Evolutionary conservation across 2,329 filamentous ascomycete species (phyloP), one percentile per base, ranked within the genome.

Genomic region (Fusarium temperatum): DNA sequence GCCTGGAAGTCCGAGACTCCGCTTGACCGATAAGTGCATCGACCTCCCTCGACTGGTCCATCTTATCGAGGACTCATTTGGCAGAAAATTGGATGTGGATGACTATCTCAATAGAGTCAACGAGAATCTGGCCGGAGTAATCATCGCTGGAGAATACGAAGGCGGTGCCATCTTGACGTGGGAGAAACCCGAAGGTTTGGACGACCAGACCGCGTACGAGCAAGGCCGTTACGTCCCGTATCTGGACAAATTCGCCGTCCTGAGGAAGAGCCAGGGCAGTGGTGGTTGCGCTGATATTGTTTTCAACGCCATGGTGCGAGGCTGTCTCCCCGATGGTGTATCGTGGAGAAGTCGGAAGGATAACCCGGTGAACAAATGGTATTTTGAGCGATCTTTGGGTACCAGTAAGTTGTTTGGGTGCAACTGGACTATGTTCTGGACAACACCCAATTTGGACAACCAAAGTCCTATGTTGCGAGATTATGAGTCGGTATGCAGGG

Each of bases 341-440:
- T 97, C 95, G 79, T 99, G 96, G 96, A 88, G 95, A 64, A 97
- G 94, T 80, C 87, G 96, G 58, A 93, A 92, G 79, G 90, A 95
- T 80, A 98, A 99, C 79, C 96, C 95, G 0, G 96, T 99, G 9
- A 99, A 99, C 80, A 98, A 98, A 81, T 99, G 96, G 96, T 99
- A 99, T 82, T 98, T 98, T 83, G 96, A 99, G 83, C 88, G 96
- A 54, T 94, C 94, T 6, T 85, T 89, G 54, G 96, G 96, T 0
- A 95, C 92, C 5, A 93, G 92, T 88, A 96, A 97, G 83, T 84
- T 99, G 42, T 87, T 89, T 2, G 90, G 89, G n/a, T 93, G 89
- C 51, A 92, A 95, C 76, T 99, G 96, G 96, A 94, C 95, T 8
- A 98, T 98, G 95, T 99, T 99, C 80, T 99, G 96, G 95, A 99